A percentile compares a stretch with the other conserved stretches of the same genome.
These are phyloP conservation scores for Cordyceps cicadae DNA, from an alignment of 2,329 filamentous ascomycete species.

Conservation along the genomic window DNA sequence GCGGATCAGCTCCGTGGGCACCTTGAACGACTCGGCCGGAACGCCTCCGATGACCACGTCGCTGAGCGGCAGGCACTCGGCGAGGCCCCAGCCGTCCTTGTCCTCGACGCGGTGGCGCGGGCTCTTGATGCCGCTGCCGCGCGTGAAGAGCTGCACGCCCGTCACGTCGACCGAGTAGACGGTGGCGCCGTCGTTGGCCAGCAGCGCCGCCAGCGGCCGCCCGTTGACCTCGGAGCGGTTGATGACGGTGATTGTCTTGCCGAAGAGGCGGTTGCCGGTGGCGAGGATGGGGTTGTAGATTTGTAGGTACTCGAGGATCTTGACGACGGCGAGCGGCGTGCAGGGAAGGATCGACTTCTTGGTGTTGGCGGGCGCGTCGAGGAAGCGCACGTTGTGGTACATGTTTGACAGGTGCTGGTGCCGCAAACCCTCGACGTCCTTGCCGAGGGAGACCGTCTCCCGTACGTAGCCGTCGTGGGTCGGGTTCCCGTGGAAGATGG, in stretches of 20 bases:
- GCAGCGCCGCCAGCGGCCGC: conserved; percentile 78
- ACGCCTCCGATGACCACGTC: conserved; percentile 95
- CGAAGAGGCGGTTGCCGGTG: conserved; percentile 86
- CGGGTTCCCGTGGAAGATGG: conserved; percentile 75
- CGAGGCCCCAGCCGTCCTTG: conserved; percentile 68
- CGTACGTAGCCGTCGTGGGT: conserved; percentile 91
- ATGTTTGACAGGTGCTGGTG: conserved; percentile 98
- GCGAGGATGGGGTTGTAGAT: conserved; percentile 95
- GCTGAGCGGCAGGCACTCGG: conserved; percentile 76
- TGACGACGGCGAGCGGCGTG: conserved; percentile 91
- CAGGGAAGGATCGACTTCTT: conserved; percentile 93
- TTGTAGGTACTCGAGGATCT: conserved; percentile 90
- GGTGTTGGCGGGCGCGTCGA: conserved; percentile 67
- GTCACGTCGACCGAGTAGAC: conserved; percentile 94
- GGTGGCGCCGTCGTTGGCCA: conserved; percentile 91
- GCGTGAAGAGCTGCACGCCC: conserved; percentile 84
- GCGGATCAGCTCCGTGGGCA: conserved; percentile 72
- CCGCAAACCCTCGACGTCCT: conserved; percentile 92
- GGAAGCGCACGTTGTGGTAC: conserved; percentile 96
- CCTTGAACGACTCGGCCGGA: conserved; percentile 79
- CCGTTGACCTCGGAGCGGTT: conserved; percentile 96
- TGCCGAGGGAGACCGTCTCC: conserved; percentile 79
- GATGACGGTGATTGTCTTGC: conserved; percentile 90
- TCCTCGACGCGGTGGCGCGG: conserved; percentile 79
- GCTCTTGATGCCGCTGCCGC: conserved; percentile 80